Percentiles rank a stretch among this genome's conserved stretches.
Evolutionary conservation across 1,139 yeast genomes (phyloP).

Genomic region (Ogataea hybrid): DNA sequence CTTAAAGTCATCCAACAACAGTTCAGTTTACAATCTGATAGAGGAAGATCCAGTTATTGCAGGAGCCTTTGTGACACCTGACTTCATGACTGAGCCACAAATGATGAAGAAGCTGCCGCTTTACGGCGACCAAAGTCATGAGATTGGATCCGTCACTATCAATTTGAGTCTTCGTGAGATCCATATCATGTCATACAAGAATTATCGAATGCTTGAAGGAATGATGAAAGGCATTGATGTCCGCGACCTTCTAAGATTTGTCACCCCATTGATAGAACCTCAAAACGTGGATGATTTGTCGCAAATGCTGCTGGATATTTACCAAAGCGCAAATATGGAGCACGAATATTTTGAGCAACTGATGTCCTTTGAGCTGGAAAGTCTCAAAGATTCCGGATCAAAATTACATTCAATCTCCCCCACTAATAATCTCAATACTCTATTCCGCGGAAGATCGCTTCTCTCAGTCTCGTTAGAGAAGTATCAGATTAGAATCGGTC

Average conservation of each 20-base stretch:
- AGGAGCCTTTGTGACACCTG: slow-evolving; percentile 54
- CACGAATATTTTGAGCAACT: slow-evolving; percentile 68
- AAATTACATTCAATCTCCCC: slow-evolving; percentile 12
- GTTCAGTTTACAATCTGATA: slow-evolving; percentile 15
- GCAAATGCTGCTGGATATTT: slow-evolving; percentile 57
- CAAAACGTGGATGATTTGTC: slow-evolving; percentile 55
- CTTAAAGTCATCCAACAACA: slow-evolving; percentile 39
- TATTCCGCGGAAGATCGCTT: slow-evolving; percentile 83
- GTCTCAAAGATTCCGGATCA: slow-evolving; percentile 36
- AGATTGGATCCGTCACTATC: slow-evolving; percentile 59
- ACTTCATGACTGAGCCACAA: slow-evolving; percentile 36
- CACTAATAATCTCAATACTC: slow-evolving; percentile 56
- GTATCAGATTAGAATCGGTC: slow-evolving; percentile 75
- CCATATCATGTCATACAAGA: slow-evolving; percentile 56
- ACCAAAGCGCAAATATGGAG: slow-evolving; percentile 61
- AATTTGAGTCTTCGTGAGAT: slow-evolving; percentile 54
- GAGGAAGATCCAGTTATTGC: slow-evolving; percentile 43
- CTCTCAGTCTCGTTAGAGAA: slow-evolving; percentile 79
- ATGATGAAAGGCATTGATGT: slow-evolving; percentile 53
- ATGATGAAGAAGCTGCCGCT: slow-evolving; percentile 28
- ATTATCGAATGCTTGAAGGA: slow-evolving; percentile 60
- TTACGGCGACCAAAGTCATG: slow-evolving; percentile 29
- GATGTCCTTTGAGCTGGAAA: slow-evolving; percentile 60
- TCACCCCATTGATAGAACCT: slow-evolving; percentile 36
- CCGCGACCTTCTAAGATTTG: slow-evolving; percentile 47